Base-by-base conservation (phyloP, 2,329 filamentous ascomycete genomes). In the Stemphylium beticola region DNA sequence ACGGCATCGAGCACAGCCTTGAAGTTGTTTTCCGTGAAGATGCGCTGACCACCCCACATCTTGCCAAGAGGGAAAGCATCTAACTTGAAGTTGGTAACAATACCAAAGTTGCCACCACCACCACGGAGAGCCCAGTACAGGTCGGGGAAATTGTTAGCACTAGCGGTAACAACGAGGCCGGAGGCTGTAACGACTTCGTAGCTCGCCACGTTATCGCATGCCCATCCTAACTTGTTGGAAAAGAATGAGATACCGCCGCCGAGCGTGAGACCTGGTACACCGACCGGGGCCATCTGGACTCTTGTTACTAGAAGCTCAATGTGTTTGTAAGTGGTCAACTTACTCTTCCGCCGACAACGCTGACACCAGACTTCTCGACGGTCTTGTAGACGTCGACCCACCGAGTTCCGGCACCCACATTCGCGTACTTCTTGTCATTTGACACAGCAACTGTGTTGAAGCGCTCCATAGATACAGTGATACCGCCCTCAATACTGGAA, bases 401-500 rank as follows among this genome's bases (percentile, higher is more conserved):
- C 15, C 55, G 60, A 37, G 67, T 69, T 7, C 75, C 75, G 10
- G 73, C 58, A 1, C 71, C 74, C 24, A 76, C 55, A 18, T 55
- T 55, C 0, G 65, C 72, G 8, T 60, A 62, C 9, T 54, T 61
- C 15, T 65, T 60, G 36, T 74, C 66, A 1, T 49, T 44, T 1
- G 64, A 63, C 4, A 73, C 59, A 0, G 43, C 34, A 15, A 76
- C 64, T 2, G 60, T 33, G 14, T 74, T 71, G 41, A 77, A 57
- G 6, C 57, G 49, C 20, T 68, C 67, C 43, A 81, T 68, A 34
- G 77, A 76, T 39, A 81, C 69, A 0, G 77, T 78, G 8, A 82
- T 75, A 2, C 79, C 79, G 39, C 67, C 65, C 1, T 74, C 65
- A 34, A 79, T 78, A 46, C 75, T 78, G 18, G 76, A 76, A 14